Evolutionary conservation across 1,139 yeast genomes (phyloP).

Genomic region (Scheffersomyces segobiensis): DNA sequence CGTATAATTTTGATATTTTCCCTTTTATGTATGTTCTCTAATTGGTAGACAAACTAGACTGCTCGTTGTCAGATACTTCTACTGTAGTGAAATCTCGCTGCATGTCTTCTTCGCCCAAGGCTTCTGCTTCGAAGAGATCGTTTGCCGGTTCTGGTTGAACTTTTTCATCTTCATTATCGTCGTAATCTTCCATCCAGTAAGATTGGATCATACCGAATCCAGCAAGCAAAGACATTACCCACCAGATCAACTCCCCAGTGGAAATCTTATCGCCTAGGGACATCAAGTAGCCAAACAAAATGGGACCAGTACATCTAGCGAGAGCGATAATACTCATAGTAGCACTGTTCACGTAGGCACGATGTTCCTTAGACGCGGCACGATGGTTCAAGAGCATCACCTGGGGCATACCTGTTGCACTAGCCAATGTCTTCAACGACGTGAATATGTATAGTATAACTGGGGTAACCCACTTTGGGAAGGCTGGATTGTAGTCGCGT

Average conservation of each 20-base stretch:
- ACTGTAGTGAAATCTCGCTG: not conserved
- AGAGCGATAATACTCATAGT: constrained; percentile 23
- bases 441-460: constrained; percentile 26
- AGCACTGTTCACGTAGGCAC: constrained; percentile 24
- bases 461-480: constrained; percentile 25
- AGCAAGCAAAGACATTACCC: constrained; percentile 19
- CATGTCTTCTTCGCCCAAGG: not conserved
- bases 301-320: constrained; percentile 23
- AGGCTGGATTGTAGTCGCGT: constrained; percentile 26
- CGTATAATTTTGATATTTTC: no score
- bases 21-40: not conserved
- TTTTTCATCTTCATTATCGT: constrained; percentile 8
- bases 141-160: not conserved
- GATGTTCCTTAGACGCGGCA: constrained; percentile 22
- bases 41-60: not conserved
- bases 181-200: constrained; percentile 16
- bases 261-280: constrained; percentile 14
- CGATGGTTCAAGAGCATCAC: constrained; percentile 22
- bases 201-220: constrained; percentile 17
- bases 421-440: constrained; percentile 20
- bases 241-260: constrained; percentile 21
- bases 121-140: not conserved
- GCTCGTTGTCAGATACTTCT: not conserved
- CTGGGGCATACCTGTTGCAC: constrained; percentile 23
- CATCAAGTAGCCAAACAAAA: constrained; percentile 21